Percentiles rank a stretch among this genome's conserved stretches.
phyloP scores from a whole-genome alignment of 176 grass and related monocot genomes.

The Raddia distichophylla region DNA sequence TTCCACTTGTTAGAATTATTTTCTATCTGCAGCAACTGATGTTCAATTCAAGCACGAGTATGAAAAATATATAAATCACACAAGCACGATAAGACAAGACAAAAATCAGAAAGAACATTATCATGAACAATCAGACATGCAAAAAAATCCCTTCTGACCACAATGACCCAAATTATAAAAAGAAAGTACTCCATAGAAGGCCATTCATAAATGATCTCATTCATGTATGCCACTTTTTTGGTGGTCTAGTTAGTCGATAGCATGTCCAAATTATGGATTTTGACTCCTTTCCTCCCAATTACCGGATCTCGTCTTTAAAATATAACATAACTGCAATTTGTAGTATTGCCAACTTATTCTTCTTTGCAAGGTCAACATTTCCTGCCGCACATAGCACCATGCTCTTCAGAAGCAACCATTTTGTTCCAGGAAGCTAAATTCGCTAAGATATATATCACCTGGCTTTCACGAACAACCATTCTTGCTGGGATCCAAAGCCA shows the following conservation, averaged over 20 bases:
- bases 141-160: not conserved
- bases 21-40: constrained; percentile 62
- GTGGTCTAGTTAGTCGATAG: not conserved
- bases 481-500: not conserved
- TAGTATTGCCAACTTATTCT: not conserved
- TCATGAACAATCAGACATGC: constrained; percentile 17
- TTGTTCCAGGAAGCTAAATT: not conserved
- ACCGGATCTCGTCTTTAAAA: not conserved
- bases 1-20: constrained; percentile 68
- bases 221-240: not conserved
- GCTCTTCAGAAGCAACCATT: not conserved
- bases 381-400: not conserved
- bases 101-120: constrained; percentile 21
- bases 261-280: not conserved
- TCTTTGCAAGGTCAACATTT: not conserved
- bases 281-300: not conserved
- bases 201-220: constrained; percentile 16
- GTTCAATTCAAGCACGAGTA: constrained; percentile 44
- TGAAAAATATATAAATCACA: constrained; percentile 32
- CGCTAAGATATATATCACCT: constrained; percentile 5
- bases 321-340: not conserved
- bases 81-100: constrained; percentile 13
- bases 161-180: not conserved
- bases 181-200: not conserved
- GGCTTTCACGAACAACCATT: constrained; percentile 12